Evolutionary conservation across 2,329 filamentous ascomycete genomes (phyloP), one percentile per base, ranked within the genome.

Genomic region (Penicillium griseofulvum): DNA sequence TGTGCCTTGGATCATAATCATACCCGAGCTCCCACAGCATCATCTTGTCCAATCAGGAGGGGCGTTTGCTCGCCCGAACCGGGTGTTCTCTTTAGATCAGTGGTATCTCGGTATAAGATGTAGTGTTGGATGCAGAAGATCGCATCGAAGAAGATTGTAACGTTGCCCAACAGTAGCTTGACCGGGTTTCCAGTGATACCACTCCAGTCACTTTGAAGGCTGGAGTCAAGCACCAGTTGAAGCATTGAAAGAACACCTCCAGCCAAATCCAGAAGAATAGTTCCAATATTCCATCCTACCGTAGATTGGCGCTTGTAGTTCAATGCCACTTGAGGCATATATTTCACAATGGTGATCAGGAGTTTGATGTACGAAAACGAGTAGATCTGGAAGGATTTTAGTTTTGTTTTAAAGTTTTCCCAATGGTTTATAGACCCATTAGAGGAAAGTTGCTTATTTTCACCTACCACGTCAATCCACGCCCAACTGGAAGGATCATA

Each of bases 41-140:
- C 51, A 37, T 59, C 52, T 16, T 59, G 55, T 24, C 61, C 61
- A 9, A 57, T 57, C 49, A 74, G 56, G 16, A 74, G 57, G 14
- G 72, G 71, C 11, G 69, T 70, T 37, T 61, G 59, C 16, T 62
- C 54, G 46, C 63, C 59, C 3, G 65, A 54, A 24, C 57, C 57
- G n/a, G 55, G 39, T 14, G 37, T 39, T 39, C 58, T 56, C 46
- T 65, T 62, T n/a, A 63, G 55, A 5, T 60, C 57, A 7, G 56
- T 50, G 1, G 63, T 68, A 16, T 69, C 70, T 57, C 71, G 72
- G 69, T 96, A 97, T 19, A 96, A 72, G 34, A 92, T 77, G 66
- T 92, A 97, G 74, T 97, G 94, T 76, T 99, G 94, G 5, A 83
- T 68, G 49, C 97, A 87, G 70, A 97, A 97, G 46, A 96, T 79